phyloP scores from a whole-genome alignment of 805 yeast species.

The Ogataea wickerhamii region DNA sequence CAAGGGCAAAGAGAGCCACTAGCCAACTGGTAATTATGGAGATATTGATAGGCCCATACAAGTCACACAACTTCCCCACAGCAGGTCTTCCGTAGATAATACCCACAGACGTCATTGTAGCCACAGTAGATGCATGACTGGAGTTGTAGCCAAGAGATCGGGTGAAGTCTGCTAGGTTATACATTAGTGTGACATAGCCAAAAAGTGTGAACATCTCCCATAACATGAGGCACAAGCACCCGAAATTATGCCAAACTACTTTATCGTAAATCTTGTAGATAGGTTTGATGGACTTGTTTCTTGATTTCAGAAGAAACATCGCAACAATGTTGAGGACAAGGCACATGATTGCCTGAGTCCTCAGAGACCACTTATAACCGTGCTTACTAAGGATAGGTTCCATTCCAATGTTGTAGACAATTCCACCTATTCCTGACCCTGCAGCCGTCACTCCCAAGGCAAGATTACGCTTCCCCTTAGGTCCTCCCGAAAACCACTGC shows the following conservation, averaged over 20 bases:
- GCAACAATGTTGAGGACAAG: slow-evolving; percentile 34
- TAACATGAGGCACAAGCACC: slow-evolving; percentile 30
- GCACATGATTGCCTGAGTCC: slow-evolving; percentile 45
- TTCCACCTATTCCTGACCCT: slow-evolving; percentile 54
- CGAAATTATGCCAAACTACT: slow-evolving; percentile 36
- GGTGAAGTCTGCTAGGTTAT: slow-evolving; percentile 58
- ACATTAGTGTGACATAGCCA: slow-evolving; percentile 59
- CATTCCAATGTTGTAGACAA: slow-evolving; percentile 46
- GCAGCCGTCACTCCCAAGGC: slow-evolving; percentile 46
- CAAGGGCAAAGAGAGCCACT: slow-evolving; percentile 40
- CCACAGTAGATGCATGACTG: slow-evolving; percentile 52
- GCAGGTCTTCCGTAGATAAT: slow-evolving; percentile 53
- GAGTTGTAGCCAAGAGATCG: slow-evolving; percentile 54
- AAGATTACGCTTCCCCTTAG: slow-evolving; percentile 51
- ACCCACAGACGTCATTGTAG: slow-evolving; percentile 61
- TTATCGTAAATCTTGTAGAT: slow-evolving; percentile 40
- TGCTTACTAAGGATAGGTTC: slow-evolving; percentile 37
- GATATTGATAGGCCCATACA: slow-evolving; percentile 49
- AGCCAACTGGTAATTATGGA: slow-evolving; percentile 36
- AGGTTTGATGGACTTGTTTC: slow-evolving; percentile 36
- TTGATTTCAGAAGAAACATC: slow-evolving; percentile 34
- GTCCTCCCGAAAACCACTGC: slow-evolving; percentile 52
- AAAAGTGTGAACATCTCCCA: slow-evolving; percentile 49
- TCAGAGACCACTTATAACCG: slow-evolving; percentile 47
- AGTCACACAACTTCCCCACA: slow-evolving; percentile 50